phyloP scores from a whole-genome alignment of 805 yeast species.

The Starmerella sp. region DNA sequence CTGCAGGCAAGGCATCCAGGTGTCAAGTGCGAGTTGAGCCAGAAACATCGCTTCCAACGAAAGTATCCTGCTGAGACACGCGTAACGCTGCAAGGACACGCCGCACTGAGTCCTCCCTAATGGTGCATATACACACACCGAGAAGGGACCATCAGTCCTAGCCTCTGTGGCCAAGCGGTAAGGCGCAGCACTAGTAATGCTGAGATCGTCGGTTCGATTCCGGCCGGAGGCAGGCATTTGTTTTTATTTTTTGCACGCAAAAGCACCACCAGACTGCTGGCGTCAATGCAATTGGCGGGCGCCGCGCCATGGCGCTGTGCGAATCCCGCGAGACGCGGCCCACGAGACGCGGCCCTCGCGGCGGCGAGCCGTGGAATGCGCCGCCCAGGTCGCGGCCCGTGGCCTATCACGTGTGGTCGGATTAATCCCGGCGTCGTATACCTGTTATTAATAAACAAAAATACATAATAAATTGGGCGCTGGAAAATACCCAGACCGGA shows the following conservation, averaged over 20 bases:
- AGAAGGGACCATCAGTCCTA: neutral
- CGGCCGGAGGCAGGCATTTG: constrained; percentile 44
- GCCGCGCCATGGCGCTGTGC: too few species aligned
- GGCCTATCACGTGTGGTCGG: neutral
- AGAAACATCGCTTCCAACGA: too few species aligned
- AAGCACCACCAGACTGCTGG: too few species aligned
- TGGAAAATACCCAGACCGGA: neutral
- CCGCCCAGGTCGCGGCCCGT: neutral
- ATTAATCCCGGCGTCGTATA: neutral
- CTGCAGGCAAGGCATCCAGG: too few species aligned
- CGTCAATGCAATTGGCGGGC: too few species aligned
- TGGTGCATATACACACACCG: neutral
- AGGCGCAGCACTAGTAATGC: constrained; percentile 86
- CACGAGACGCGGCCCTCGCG: neutral
- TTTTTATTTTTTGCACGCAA: constrained; percentile 20
- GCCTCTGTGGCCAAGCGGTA: constrained; percentile 61
- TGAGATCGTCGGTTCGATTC: constrained; percentile 74
- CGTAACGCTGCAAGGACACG: neutral
- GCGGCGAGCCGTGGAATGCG: neutral
- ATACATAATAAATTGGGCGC: neutral
- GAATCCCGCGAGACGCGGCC: neutral
- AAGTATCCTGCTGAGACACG: too few species aligned
- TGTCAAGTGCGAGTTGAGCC: too few species aligned
- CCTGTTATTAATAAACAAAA: neutral
- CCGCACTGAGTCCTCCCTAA: neutral